phyloP scores from a whole-genome alignment of 257 asterid genomes.

The Solanum peruvianum region DNA sequence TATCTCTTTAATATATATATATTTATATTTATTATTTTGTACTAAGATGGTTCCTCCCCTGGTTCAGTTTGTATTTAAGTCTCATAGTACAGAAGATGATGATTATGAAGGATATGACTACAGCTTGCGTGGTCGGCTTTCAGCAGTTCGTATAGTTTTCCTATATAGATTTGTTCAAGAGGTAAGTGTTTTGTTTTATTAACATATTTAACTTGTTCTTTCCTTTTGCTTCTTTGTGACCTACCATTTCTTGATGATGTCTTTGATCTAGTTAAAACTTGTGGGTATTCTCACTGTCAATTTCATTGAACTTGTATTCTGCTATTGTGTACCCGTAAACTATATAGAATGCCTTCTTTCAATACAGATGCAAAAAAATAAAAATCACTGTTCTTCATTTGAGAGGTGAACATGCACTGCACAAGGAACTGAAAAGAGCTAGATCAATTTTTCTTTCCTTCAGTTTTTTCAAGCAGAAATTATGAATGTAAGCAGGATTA shows the following conservation, averaged over 20 bases:
- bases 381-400: not conserved
- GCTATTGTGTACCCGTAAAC: not conserved
- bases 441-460: not conserved
- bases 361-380: not conserved
- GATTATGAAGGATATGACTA: slow-evolving; percentile 90
- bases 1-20: not conserved
- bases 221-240: not conserved
- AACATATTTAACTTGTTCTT: not conserved
- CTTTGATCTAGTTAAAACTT: not conserved
- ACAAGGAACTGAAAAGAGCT: not conserved
- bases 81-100: slow-evolving; percentile 70
- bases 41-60: slow-evolving; percentile 3
- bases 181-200: slow-evolving; percentile 30
- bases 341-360: not conserved
- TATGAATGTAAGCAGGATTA: not conserved
- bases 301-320: not conserved
- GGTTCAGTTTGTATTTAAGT: slow-evolving; percentile 73
- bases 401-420: not conserved
- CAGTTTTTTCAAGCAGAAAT: not conserved
- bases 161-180: slow-evolving; percentile 93
- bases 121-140: slow-evolving; percentile 84
- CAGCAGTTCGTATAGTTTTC: slow-evolving; percentile 96
- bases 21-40: not conserved
- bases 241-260: not conserved
- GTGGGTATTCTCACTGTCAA: not conserved